These are phyloP conservation scores for Cladobotryum mycophilum DNA, from an alignment of 2,329 filamentous ascomycete species.

Conservation along the genomic window DNA sequence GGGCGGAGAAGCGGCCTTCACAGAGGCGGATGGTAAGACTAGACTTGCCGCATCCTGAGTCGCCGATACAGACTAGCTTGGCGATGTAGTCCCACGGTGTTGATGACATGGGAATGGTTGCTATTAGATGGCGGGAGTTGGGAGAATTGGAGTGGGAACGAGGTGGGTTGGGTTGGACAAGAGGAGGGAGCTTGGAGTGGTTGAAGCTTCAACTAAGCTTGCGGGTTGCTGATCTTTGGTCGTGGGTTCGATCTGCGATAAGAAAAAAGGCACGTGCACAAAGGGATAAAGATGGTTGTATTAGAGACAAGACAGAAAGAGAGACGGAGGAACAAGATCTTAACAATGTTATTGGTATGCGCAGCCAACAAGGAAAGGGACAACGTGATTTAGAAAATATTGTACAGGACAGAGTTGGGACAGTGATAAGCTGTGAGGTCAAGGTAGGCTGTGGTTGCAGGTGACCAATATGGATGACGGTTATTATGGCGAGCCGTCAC, in stretches of 20 bases:
- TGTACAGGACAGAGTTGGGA: too few relatives aligned
- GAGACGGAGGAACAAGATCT: not conserved
- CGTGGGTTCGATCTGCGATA: too few relatives aligned
- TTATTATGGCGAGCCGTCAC: not conserved
- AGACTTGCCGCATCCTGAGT: constrained; percentile 94
- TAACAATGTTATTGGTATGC: too few relatives aligned
- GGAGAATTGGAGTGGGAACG: not conserved
- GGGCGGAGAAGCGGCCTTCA: constrained; percentile 88
- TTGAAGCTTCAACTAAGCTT: not conserved
- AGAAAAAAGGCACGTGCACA: not conserved
- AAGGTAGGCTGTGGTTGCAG: not conserved
- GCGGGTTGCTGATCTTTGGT: too few relatives aligned
- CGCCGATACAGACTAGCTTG: constrained; percentile 96
- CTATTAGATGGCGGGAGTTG: not conserved
- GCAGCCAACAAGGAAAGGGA: too few relatives aligned
- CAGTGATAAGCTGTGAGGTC: too few relatives aligned
- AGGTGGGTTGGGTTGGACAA: not conserved
- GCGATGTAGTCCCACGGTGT: constrained; percentile 96
- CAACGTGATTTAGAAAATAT: too few relatives aligned
- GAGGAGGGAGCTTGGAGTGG: not conserved
- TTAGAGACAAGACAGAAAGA: not conserved
- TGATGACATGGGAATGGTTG: constrained; percentile 41
- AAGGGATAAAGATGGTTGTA: not conserved
- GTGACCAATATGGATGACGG: not conserved
- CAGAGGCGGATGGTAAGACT: constrained; percentile 90